A percentile compares a stretch with the other conserved stretches of the same genome.
Conservation (phyloP, 257 asterid genomes). For the Echium plantagineum region DNA sequence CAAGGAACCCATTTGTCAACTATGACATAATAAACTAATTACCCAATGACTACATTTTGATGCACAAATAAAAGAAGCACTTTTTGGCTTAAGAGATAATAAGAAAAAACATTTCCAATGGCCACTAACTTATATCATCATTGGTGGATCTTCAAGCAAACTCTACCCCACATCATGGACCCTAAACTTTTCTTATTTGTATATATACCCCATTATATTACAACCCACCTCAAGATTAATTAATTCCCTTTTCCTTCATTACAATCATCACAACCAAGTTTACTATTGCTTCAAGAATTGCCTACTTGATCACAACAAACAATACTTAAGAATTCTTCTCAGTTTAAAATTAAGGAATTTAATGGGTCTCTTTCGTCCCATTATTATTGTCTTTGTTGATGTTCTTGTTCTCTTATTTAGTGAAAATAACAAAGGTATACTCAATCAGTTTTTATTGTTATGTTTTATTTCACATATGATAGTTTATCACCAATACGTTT, state of each 20-base stretch:
- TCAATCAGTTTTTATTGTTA: not conserved
- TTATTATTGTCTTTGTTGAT: not conserved
- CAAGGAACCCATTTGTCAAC: constrained; percentile 18
- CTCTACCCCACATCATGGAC: constrained; percentile 8
- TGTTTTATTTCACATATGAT: too few relatives aligned
- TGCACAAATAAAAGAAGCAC: not conserved
- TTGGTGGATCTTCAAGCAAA: constrained; percentile 4
- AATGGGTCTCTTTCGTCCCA: not conserved
- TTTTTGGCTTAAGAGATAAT: not conserved
- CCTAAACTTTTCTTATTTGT: not conserved
- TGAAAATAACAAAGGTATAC: not conserved
- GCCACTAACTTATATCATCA: constrained; percentile 6
- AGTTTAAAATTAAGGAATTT: not conserved
- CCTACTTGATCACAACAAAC: not conserved
- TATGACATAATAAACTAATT: not conserved
- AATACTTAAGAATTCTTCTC: not conserved
- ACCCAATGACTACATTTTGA: not conserved
- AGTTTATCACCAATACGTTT: too few relatives aligned
- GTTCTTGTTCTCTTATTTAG: not conserved
- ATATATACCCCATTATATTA: not conserved
- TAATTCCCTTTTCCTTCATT: not conserved
- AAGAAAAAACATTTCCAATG: not conserved
- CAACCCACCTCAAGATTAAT: not conserved
- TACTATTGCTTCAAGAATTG: not conserved
- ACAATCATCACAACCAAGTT: too few relatives aligned